Conservation (phyloP, 345 rosid species). For the Linum lewisii region DNA sequence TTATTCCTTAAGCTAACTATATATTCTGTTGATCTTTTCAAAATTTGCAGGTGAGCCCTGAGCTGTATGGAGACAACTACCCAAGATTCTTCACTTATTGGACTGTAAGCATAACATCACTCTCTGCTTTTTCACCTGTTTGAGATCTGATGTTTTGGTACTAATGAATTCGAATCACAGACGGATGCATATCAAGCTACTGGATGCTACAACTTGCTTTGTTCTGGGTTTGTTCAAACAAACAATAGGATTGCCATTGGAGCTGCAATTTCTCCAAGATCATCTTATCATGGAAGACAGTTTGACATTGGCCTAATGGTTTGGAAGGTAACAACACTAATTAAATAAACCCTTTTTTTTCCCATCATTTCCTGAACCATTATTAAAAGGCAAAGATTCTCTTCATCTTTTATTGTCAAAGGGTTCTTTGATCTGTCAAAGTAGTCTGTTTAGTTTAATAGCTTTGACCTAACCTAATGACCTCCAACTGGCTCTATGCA, state of each 20-base stretch:
- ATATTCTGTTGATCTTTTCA: neutral
- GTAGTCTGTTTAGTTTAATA: no score
- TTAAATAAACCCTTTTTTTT: neutral
- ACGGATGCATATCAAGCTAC: constrained; percentile 8
- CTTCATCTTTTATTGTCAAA: no score
- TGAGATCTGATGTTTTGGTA: neutral
- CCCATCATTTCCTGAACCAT: neutral
- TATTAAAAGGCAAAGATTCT: neutral
- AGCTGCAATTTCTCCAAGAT: constrained; percentile 7
- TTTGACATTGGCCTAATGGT: constrained; percentile 7
- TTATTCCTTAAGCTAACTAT: neutral
- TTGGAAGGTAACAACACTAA: constrained; percentile 5
- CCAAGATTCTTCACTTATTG: constrained; percentile 29
- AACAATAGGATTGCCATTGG: constrained; percentile 8
- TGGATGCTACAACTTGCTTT: constrained; percentile 7
- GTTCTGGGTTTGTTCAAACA: constrained; percentile 9
- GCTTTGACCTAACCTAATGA: no score
- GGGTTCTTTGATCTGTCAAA: no score
- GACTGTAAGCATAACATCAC: constrained; percentile 21
- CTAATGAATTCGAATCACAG: neutral
- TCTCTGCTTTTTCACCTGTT: no score
- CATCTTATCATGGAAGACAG: neutral
- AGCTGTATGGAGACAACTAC: constrained; percentile 23
- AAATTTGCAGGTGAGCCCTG: constrained; percentile 19
- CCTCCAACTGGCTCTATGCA: no score